phyloP scores from a whole-genome alignment of 192 early-diverging fungal species.

The Mortierella antarctica region DNA sequence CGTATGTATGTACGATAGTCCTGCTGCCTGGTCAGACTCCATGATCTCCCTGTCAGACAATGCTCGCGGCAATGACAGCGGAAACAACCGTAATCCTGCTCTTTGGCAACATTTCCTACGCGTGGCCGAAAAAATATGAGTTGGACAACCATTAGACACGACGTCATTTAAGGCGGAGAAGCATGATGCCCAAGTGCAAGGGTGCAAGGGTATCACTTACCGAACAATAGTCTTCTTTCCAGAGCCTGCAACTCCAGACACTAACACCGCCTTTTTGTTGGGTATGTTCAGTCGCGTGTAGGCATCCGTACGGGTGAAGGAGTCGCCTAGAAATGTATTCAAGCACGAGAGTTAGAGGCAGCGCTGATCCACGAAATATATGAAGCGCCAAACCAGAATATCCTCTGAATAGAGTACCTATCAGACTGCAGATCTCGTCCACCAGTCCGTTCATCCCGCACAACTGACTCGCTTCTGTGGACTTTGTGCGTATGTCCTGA shows the following conservation, averaged over 20 bases:
- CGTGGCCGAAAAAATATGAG: too few relatives aligned
- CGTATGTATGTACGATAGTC: conserved; percentile 15
- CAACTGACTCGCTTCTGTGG: neutral
- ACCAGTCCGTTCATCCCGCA: conserved; percentile 18
- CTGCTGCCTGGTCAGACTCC: conserved; percentile 23
- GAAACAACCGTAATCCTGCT: conserved; percentile 21
- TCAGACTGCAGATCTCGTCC: conserved; percentile 22
- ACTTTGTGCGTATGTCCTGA: neutral
- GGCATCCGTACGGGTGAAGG: conserved; percentile 15
- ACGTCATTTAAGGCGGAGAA: too few relatives aligned
- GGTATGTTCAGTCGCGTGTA: conserved; percentile 51
- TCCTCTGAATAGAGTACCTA: conserved; percentile 12
- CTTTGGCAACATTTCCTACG: conserved; percentile 13
- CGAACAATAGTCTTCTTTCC: conserved; percentile 57
- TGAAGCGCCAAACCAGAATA: neutral
- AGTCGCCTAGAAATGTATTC: conserved; percentile 16
- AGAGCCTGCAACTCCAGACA: conserved; percentile 58
- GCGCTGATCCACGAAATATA: too few relatives aligned
- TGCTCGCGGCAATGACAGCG: conserved; percentile 31
- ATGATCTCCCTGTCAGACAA: conserved; percentile 39
- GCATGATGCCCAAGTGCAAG: too few relatives aligned
- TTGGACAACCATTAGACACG: too few relatives aligned
- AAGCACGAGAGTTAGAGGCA: neutral
- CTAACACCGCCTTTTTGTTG: conserved; percentile 54
- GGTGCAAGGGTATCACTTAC: conserved; percentile 26